Conservation (phyloP, 2,329 filamentous ascomycete species). For the Apiospora saccharicola region DNA sequence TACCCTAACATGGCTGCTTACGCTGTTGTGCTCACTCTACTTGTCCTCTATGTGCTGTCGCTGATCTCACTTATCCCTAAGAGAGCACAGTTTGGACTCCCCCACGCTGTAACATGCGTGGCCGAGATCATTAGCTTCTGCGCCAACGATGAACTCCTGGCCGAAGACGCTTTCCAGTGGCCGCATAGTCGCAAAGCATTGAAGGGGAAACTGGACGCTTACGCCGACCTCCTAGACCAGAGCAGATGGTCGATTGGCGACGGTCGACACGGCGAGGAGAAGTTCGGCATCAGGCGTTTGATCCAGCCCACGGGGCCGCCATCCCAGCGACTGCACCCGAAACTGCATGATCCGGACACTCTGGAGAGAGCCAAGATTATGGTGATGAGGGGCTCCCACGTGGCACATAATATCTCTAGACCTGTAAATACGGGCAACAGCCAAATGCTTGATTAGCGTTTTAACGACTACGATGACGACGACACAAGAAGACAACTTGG, state of each 20-base stretch:
- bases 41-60: slow-evolving; percentile 72
- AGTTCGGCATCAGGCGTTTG: slow-evolving; percentile 41
- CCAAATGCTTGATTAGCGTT: slow-evolving; percentile 25
- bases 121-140: slow-evolving; percentile 82
- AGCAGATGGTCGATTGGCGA: slow-evolving; percentile 61
- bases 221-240: slow-evolving; percentile 52
- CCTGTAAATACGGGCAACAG: slow-evolving; percentile 28
- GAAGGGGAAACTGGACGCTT: slow-evolving; percentile 70
- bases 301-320: slow-evolving; percentile 36
- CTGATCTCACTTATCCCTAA: slow-evolving; percentile 68
- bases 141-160: slow-evolving; percentile 73
- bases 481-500: background rate
- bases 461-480: background rate
- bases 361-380: slow-evolving; percentile 14
- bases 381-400: background rate
- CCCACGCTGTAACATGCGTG: slow-evolving; percentile 75
- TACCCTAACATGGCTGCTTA: slow-evolving; percentile 77
- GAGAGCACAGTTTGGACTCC: slow-evolving; percentile 69
- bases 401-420: slow-evolving; percentile 26
- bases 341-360: slow-evolving; percentile 20
- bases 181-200: slow-evolving; percentile 74
- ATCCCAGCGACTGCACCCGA: slow-evolving; percentile 21
- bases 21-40: slow-evolving; percentile 74
- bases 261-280: slow-evolving; percentile 42
- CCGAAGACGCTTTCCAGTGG: slow-evolving; percentile 76